A percentile compares a stretch with the other conserved stretches of the same genome.
These are phyloP conservation scores for Pichia scutulata DNA, from an alignment of 805 yeast species.

Conservation along the genomic window DNA sequence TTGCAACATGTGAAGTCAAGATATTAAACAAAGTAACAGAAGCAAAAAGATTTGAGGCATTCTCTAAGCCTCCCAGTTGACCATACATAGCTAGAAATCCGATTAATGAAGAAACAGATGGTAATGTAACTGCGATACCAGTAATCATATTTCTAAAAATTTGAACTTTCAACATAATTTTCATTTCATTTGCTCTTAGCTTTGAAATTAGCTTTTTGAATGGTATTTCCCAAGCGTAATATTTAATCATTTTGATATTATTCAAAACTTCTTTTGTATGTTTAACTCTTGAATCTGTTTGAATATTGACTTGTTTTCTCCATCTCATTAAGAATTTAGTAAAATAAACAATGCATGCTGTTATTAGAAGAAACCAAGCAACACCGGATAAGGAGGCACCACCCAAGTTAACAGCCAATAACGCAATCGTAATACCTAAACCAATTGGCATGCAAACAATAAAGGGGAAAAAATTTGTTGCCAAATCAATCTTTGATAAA, in stretches of 20 bases:
- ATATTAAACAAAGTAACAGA: constrained; percentile 62
- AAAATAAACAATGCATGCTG: constrained; percentile 36
- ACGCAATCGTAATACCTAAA: constrained; percentile 51
- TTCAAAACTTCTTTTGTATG: constrained; percentile 71
- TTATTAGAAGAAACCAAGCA: constrained; percentile 45
- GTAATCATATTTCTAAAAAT: constrained; percentile 52
- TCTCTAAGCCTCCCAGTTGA: constrained; percentile 28
- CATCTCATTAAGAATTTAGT: constrained; percentile 46
- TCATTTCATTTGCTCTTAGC: constrained; percentile 56
- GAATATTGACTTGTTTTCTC: constrained; percentile 50
- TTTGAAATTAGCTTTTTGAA: constrained; percentile 49
- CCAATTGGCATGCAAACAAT: constrained; percentile 58
- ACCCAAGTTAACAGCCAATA: constrained; percentile 63
- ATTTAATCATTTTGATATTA: constrained; percentile 75
- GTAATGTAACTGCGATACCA: constrained; percentile 59
- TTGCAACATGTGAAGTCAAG: constrained; percentile 52
- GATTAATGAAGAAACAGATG: constrained; percentile 65
- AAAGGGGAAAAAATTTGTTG: constrained; percentile 61
- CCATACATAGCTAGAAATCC: constrained; percentile 38
- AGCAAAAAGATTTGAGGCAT: constrained; percentile 60
- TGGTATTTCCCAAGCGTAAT: constrained; percentile 87
- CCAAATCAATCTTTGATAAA: constrained; percentile 70
- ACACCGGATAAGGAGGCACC: constrained; percentile 67
- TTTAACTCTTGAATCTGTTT: constrained; percentile 72
- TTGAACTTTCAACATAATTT: constrained; percentile 53